These are phyloP conservation scores for Solanum clarkiae DNA, from an alignment of 257 asterid genomes.

Conservation along the genomic window DNA sequence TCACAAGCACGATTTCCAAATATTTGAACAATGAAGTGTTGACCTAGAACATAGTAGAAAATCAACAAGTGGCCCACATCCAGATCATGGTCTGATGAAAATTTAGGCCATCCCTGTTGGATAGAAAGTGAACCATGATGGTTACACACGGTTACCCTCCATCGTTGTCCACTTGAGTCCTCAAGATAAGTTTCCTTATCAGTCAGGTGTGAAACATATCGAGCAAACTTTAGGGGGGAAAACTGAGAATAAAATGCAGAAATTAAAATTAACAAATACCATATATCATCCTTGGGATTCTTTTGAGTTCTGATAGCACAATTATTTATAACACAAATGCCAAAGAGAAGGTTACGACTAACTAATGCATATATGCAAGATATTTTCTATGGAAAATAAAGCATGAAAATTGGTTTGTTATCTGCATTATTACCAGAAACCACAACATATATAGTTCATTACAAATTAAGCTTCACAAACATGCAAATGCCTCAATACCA, in stretches of 20 bases:
- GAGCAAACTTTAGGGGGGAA: slow-evolving; percentile 44
- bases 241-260: slow-evolving; percentile 29
- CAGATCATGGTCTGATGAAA: slow-evolving; percentile 27
- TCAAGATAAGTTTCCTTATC: slow-evolving; percentile 29
- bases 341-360: not conserved
- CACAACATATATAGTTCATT: too few species aligned
- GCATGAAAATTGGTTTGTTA: too few species aligned
- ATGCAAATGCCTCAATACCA: too few species aligned
- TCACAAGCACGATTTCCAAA: slow-evolving; percentile 27
- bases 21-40: slow-evolving; percentile 40
- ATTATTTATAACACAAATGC: not conserved
- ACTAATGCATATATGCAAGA: not conserved
- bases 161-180: slow-evolving; percentile 31
- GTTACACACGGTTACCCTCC: slow-evolving; percentile 28
- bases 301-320: not conserved
- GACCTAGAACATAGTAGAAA: slow-evolving; percentile 15
- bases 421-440: too few species aligned
- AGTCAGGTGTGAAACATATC: slow-evolving; percentile 9
- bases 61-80: slow-evolving; percentile 26
- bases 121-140: slow-evolving; percentile 27
- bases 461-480: too few species aligned
- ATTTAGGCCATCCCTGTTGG: slow-evolving; percentile 45
- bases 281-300: not conserved
- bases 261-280: not conserved
- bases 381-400: too few species aligned